Conservation (phyloP, 495 filamentous ascomycete species). For the Penicillium turbatum region DNA sequence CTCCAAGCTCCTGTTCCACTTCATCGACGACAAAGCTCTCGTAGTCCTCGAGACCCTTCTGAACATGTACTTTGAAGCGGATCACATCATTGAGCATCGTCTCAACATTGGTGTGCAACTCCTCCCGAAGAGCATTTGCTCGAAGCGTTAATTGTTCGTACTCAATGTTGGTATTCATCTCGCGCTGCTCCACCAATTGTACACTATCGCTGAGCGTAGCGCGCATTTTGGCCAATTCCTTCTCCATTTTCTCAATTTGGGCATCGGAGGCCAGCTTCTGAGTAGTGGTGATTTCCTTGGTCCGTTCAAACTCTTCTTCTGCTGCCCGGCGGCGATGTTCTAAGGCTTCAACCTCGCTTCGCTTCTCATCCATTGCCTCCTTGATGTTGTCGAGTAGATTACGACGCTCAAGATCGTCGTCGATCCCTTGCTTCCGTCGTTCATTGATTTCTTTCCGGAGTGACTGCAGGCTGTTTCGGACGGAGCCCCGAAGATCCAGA, state of each 20-base stretch:
- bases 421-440: conserved; percentile 71
- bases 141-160: conserved; percentile 86
- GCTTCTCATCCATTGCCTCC: conserved; percentile 92
- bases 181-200: conserved; percentile 87
- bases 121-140: conserved; percentile 81
- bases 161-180: conserved; percentile 97
- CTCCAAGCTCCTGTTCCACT: conserved; percentile 74
- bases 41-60: conserved; percentile 86
- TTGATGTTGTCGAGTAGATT: conserved; percentile 89
- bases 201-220: conserved; percentile 79
- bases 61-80: conserved; percentile 96
- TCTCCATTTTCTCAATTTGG: conserved; percentile 98
- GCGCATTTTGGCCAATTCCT: conserved; percentile 90
- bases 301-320: conserved; percentile 90
- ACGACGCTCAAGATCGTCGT: conserved; percentile 84
- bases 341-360: conserved; percentile 85
- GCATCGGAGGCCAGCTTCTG: conserved; percentile 84
- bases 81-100: conserved; percentile 95
- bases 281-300: conserved; percentile 80
- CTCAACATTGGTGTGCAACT: conserved; percentile 93
- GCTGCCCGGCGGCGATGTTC: conserved; percentile 78
- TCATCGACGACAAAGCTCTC: conserved; percentile 89
- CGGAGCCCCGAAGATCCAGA: conserved; percentile 73
- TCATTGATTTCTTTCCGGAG: conserved; percentile 87
- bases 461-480: conserved; percentile 70